Evolutionary conservation across 306 rosid genomes (phyloP), one percentile per base, ranked within the genome.

Genomic region (Dryas octopetala): DNA sequence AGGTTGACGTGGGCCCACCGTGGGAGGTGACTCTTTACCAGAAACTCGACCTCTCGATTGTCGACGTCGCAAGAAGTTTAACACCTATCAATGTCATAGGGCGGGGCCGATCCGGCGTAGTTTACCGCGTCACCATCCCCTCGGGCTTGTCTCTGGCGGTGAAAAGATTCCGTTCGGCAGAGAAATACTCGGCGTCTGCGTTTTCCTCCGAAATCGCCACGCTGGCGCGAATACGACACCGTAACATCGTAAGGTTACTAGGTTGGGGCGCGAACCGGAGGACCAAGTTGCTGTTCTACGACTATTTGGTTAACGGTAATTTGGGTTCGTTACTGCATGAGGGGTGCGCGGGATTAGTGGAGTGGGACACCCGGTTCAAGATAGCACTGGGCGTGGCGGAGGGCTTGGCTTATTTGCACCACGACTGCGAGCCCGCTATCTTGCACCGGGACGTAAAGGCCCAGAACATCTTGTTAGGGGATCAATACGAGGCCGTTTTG

Each of bases 1-100:
- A 90, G 85, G 61, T 53, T 32, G 99, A 95, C 68, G 78, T 92
- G 89, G 90, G 88, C 74, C 90, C 91, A 66, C 96, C 97, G 0
- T 92, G 99, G 99, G 97, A 95, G 40, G 91, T 92, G 73, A 95
- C 97, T 1, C 85, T 92, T 6, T 92, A 90, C 86, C 99, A 95
- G 84, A 95, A 95, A 51, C 92, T 95, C 82, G 97, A 92, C 52
- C 63, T 95, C 59, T 89, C 97, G 1, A 92, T 95, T 2, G 74
- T 82, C 11, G 96, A 95, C 76, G 97, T 91, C 81, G 93, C 85
- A 0, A 86, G 74, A 61, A 78, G 82, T 53, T 71, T 95, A 44
- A 84, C 87, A 6, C 78, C 91, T 40, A 83, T 85, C 71, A 87
- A 85, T 53, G 75, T 90, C 10, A 54, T 92, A 14, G 99, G 99